Percentiles rank a stretch among this genome's conserved stretches.
Evolutionary conservation across 1,139 yeast species (phyloP).

Genomic region (Candida sanyaensis): DNA sequence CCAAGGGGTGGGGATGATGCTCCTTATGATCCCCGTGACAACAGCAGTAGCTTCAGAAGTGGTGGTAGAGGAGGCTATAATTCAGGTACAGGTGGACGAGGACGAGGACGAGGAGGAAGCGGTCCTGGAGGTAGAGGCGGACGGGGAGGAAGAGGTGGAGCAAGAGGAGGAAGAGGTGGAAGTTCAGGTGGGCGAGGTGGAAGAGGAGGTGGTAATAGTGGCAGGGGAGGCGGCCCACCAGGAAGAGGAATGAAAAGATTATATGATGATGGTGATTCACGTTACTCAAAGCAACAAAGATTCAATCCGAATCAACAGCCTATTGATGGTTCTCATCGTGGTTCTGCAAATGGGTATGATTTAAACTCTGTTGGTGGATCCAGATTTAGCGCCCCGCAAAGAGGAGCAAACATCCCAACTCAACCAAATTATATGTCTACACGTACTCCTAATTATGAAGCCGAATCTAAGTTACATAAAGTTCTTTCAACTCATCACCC

Average conservation of each 20-base stretch:
- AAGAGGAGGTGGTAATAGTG: background rate
- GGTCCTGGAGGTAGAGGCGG: background rate
- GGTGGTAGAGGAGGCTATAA: background rate
- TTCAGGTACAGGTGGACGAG: background rate
- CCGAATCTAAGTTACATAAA: constrained; percentile 1
- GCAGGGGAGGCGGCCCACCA: background rate
- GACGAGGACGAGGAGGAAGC: background rate
- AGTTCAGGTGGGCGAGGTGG: background rate
- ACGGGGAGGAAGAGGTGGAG: background rate
- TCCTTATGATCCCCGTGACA: background rate
- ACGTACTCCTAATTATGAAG: background rate
- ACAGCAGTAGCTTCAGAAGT: background rate
- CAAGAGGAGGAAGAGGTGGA: background rate
- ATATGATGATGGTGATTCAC: background rate
- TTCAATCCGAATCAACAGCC: background rate
- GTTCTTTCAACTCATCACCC: background rate
- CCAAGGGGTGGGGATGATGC: constrained; percentile 1
- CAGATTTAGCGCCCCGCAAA: background rate
- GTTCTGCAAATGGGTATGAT: background rate
- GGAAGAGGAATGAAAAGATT: constrained; percentile 1
- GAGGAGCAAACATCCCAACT: background rate
- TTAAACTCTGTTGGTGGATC: background rate
- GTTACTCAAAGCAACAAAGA: background rate
- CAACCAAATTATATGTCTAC: background rate
- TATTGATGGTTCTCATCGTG: background rate